Conservation (phyloP, 2,329 filamentous ascomycete species). For the Grosmannia huntii region DNA sequence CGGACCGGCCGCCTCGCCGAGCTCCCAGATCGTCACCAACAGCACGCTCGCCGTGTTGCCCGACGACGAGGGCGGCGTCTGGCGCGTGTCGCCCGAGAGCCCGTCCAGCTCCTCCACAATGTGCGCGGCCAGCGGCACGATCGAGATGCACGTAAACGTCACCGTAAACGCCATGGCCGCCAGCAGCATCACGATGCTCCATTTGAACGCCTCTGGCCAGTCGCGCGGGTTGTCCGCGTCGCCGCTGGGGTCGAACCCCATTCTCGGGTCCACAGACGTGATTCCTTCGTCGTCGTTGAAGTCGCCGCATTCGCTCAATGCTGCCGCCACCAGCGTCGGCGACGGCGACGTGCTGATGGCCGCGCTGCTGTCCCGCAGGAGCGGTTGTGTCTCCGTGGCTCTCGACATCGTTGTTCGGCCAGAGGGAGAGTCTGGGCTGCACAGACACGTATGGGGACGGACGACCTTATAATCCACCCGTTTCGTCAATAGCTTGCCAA, state of each 20-base stretch:
- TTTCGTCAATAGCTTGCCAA: neutral
- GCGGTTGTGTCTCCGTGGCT: conserved; percentile 6
- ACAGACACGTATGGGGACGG: neutral
- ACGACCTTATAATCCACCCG: neutral
- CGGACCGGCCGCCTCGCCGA: conserved; percentile 51
- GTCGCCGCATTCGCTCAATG: neutral
- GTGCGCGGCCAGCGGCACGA: conserved; percentile 38
- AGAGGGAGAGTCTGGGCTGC: neutral
- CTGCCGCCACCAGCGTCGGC: neutral
- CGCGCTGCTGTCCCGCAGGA: conserved; percentile 1
- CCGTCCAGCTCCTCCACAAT: conserved; percentile 34
- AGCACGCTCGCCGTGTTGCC: conserved; percentile 38
- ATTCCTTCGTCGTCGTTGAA: neutral
- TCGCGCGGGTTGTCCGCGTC: conserved; percentile 39
- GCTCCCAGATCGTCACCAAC: conserved; percentile 58
- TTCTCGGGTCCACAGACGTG: neutral
- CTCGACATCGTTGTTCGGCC: neutral
- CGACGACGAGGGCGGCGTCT: conserved; percentile 18
- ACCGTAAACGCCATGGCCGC: conserved; percentile 44
- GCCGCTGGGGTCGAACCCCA: neutral
- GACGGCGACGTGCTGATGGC: neutral
- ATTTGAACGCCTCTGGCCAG: conserved; percentile 40
- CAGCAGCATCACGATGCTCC: conserved; percentile 37
- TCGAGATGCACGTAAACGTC: conserved; percentile 45
- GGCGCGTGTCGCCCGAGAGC: conserved; percentile 8